phyloP scores from a whole-genome alignment of 2,329 filamentous ascomycete species.

The Fusarium pseudoanthophilum region DNA sequence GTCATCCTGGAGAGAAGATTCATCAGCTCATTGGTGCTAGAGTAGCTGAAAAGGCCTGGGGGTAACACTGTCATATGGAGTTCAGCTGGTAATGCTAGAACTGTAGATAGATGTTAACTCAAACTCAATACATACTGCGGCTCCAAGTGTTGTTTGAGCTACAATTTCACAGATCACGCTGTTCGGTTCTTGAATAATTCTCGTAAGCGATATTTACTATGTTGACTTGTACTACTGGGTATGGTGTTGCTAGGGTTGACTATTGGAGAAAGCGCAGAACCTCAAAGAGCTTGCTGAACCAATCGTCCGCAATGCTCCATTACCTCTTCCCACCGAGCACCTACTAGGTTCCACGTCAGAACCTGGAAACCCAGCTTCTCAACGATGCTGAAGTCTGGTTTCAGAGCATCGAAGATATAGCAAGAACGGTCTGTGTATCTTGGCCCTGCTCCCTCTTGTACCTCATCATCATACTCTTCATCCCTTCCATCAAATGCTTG shows the following conservation, averaged over 20 bases:
- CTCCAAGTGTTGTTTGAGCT: no score
- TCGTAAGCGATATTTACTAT: accelerated
- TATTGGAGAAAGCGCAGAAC: accelerated
- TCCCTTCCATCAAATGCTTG: neutral
- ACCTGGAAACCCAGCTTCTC: neutral
- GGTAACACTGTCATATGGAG: neutral
- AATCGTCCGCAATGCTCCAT: neutral
- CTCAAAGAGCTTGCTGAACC: neutral
- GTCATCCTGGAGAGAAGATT: neutral
- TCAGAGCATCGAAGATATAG: neutral
- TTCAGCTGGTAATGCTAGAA: accelerated
- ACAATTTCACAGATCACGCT: no score
- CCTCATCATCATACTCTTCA: neutral
- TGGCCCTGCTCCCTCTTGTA: neutral
- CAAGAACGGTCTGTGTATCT: neutral
- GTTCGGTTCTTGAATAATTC: accelerated
- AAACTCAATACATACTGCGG: neutral
- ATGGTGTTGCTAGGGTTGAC: accelerated
- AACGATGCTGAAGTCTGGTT: neutral
- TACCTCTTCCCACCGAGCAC: neutral
- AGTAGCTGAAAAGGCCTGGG: neutral
- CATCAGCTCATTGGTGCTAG: neutral
- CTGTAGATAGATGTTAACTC: neutral
- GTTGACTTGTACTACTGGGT: neutral
- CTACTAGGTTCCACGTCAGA: neutral